A percentile compares a stretch with the other conserved stretches of the same genome.
Conservation (phyloP, 202 grass and related monocot species). For the Setaria italica region DNA sequence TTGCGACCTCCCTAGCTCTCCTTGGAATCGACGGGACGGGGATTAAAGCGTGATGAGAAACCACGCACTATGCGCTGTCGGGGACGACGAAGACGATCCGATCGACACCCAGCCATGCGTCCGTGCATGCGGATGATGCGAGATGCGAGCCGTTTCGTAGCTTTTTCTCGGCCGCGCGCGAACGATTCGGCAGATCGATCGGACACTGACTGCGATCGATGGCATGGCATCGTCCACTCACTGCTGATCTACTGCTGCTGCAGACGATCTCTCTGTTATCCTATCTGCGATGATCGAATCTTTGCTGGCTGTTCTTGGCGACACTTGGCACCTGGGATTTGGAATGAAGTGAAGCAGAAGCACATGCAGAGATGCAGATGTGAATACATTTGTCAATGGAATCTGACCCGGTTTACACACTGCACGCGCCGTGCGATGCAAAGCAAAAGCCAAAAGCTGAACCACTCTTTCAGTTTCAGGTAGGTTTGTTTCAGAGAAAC, state of each 20-base stretch:
- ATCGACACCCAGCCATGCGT: too few species aligned
- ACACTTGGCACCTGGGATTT: background rate
- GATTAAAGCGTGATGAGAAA: conserved; percentile 10
- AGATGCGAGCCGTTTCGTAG: too few species aligned
- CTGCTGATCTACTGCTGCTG: too few species aligned
- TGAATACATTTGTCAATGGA: conserved; percentile 34
- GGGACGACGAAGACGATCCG: too few species aligned
- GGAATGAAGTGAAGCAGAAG: background rate
- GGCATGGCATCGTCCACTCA: background rate
- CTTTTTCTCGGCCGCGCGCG: too few species aligned
- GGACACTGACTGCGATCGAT: too few species aligned
- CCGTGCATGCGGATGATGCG: too few species aligned
- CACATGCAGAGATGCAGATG: background rate
- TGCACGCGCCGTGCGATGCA: background rate
- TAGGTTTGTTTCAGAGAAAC: background rate
- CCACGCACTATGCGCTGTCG: too few species aligned
- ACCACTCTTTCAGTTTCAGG: background rate
- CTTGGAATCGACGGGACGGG: background rate
- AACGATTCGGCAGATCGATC: too few species aligned
- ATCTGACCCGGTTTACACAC: conserved; percentile 8
- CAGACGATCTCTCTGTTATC: too few species aligned
- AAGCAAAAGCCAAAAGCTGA: background rate
- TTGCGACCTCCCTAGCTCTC: background rate
- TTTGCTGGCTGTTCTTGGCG: conserved; percentile 3
- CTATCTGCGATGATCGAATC: background rate